Evolutionary conservation across 345 rosid genomes (phyloP).

Genomic region (Eutrema heterophyllum): DNA sequence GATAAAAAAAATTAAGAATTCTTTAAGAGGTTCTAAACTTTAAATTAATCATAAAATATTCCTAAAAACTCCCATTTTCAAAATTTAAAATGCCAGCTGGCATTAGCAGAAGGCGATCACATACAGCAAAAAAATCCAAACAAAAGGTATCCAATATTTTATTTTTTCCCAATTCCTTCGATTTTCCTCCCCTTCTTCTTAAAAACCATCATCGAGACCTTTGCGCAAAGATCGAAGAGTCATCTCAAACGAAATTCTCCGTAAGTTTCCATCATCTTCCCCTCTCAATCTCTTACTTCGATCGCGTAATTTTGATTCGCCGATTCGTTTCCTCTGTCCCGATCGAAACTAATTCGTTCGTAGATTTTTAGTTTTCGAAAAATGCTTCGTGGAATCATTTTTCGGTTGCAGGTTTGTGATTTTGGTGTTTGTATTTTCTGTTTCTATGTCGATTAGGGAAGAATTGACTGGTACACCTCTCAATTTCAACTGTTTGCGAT

Average conservation of each 20-base stretch:
- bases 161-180: neutral
- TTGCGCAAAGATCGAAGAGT: neutral
- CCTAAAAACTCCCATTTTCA: no score
- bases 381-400: neutral
- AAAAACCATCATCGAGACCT: neutral
- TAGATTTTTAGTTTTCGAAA: neutral
- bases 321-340: neutral
- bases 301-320: neutral
- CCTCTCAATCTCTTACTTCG: neutral
- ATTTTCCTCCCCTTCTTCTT: neutral
- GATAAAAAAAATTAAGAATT: no score
- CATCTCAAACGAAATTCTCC: slow-evolving; percentile 9
- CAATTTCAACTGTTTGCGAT: neutral
- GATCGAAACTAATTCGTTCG: slow-evolving; percentile 14
- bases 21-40: no score
- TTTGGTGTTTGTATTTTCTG: neutral
- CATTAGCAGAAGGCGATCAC: neutral
- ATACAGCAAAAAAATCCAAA: neutral
- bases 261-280: slow-evolving; percentile 9
- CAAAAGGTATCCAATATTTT: neutral
- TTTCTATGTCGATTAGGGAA: neutral
- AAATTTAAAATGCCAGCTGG: slow-evolving; percentile 16
- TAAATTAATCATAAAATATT: no score
- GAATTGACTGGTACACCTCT: neutral
- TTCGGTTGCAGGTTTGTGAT: neutral